Base-by-base conservation (phyloP, 139 green algal species). In the Protoeuglena noctilucae region DNA sequence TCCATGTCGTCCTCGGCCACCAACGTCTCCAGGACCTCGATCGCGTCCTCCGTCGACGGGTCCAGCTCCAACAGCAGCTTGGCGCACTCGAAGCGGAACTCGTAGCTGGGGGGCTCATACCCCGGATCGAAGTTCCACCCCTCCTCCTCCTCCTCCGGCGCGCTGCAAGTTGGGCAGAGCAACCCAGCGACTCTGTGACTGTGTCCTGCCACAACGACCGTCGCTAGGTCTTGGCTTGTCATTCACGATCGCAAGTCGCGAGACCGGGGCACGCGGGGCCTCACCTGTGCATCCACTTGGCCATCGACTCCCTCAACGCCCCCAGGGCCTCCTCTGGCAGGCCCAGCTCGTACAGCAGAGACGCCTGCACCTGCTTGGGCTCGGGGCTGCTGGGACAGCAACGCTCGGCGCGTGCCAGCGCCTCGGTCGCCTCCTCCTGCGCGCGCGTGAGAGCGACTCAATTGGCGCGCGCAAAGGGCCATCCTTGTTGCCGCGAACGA, bases 31-130 rank as follows among this genome's bases (percentile, higher is more conserved):
- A 90, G 54, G 28, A 93, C 70, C 76, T 83, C 55, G 17, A 76
- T 72, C 4, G 82, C 79, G 0, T 58, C 56, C 0, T 81, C 69
- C 9, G 72, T 80, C 0, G 55, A 65, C 0, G 80, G 73, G 17
- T 90, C 82, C 56, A 93, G 74, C 58, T 92, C 82, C 40, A 93
- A 65, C 53, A 93, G 64, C 69, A 93, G 70, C 70, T 92, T 90
- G 7, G 78, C 84, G 23, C 63, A 72, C 63, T 92, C 82, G 30
- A 92, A 77, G 12, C 84, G 60, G 65, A 89, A 88, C 70, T 92
- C 84, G 43, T 79, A 92, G 0, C 60, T 72, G 1, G 80, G 80
- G 53, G 57, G 3, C n/a, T n/a, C n/a, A n/a, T n/a, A n/a, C n/a
- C n/a, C n/a, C n/a, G n/a, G n/a, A n/a, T n/a, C n/a, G n/a, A n/a